Conservation (phyloP, 1,139 yeast genomes). For the Blastobotrys persicus region DNA sequence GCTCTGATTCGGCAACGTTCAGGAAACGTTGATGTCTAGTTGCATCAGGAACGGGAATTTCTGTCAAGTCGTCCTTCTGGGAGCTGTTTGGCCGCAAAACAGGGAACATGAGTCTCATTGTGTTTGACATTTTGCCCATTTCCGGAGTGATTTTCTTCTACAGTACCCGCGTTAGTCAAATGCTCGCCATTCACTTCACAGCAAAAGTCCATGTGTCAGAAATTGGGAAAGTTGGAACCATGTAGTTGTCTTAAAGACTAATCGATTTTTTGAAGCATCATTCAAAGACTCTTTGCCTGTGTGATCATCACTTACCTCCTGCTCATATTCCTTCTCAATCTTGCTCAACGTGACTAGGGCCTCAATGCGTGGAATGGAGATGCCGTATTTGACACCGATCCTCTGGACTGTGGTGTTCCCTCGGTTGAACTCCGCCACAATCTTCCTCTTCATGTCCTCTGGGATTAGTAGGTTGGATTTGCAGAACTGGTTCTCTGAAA, state of each 20-base stretch:
- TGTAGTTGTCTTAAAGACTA: conserved; percentile 74
- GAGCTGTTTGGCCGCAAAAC: conserved; percentile 42
- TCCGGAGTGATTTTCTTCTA: conserved; percentile 32
- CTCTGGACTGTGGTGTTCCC: conserved; percentile 60
- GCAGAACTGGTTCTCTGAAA: conserved; percentile 71
- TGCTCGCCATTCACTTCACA: background rate
- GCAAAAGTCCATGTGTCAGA: conserved; percentile 6
- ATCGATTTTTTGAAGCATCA: conserved; percentile 57
- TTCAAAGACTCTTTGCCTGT: conserved; percentile 17
- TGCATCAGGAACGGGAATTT: conserved; percentile 87
- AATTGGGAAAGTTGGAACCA: conserved; percentile 51
- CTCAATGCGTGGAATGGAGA: conserved; percentile 81
- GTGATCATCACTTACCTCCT: conserved; percentile 67
- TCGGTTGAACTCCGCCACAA: conserved; percentile 55
- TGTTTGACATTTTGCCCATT: conserved; percentile 38
- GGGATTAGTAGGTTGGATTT: conserved; percentile 63
- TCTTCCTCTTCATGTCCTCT: conserved; percentile 54
- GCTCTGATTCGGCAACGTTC: conserved; percentile 90
- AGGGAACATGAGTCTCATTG: conserved; percentile 82
- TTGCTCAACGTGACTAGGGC: conserved; percentile 69
- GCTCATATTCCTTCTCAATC: conserved; percentile 61
- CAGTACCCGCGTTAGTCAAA: conserved; percentile 13
- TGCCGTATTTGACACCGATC: conserved; percentile 74
- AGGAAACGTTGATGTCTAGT: conserved; percentile 80
- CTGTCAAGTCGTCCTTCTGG: conserved; percentile 52